Conservation (phyloP, 768 basidiomycete species). For the Auricularia auricula-judae region DNA sequence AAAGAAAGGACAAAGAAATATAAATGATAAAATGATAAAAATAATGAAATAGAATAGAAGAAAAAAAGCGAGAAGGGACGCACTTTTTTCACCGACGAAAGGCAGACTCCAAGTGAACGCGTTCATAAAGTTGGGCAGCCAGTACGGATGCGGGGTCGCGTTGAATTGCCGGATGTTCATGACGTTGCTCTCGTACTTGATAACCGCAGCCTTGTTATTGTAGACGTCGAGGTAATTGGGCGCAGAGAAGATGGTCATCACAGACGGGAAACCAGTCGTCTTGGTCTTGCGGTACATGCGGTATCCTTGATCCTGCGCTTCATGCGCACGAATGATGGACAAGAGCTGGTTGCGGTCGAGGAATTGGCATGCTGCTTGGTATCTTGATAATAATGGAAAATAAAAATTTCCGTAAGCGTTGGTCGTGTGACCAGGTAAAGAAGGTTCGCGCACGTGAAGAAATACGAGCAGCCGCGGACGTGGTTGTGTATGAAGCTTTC, state of each 20-base stretch:
- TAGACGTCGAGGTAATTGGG: constrained; percentile 98
- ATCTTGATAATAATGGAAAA: constrained; percentile 34
- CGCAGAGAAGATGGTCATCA: constrained; percentile 99
- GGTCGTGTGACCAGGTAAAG: constrained; percentile 11
- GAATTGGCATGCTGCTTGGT: constrained; percentile 95
- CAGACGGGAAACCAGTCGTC: constrained; percentile 95
- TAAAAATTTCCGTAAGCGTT: neutral
- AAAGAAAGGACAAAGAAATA: too few species aligned
- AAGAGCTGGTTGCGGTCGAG: constrained; percentile 93
- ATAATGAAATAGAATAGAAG: too few species aligned
- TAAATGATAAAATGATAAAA: too few species aligned
- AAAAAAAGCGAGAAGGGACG: too few species aligned
- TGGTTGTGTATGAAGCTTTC: constrained; percentile 94
- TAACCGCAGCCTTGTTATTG: constrained; percentile 97
- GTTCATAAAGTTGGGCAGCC: constrained; percentile 99
- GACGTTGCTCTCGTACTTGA: constrained; percentile 98
- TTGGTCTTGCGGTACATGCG: constrained; percentile 99
- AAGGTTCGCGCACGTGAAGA: constrained; percentile 52
- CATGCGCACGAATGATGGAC: constrained; percentile 95
- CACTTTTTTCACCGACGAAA: constrained; percentile 97
- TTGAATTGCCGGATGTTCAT: constrained; percentile 99
- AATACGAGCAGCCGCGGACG: constrained; percentile 93
- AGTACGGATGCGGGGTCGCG: constrained; percentile 83
- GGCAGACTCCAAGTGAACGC: constrained; percentile 98
- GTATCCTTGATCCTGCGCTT: constrained; percentile 81